Evolutionary conservation across 2,329 filamentous ascomycete genomes (phyloP).

Genomic region (Stachybotrys echinatus): DNA sequence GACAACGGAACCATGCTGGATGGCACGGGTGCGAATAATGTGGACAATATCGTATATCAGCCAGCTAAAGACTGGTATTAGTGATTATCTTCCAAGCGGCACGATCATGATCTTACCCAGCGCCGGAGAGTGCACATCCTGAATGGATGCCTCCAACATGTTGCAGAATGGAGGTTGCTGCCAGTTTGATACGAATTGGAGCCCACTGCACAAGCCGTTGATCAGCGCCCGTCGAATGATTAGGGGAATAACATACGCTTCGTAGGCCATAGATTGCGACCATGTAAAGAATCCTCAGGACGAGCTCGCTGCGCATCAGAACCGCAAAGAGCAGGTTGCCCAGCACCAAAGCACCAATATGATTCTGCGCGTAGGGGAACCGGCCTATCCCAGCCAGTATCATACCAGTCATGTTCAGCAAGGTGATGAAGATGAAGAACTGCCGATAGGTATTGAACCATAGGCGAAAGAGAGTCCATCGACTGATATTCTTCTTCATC

Average conservation of each 20-base stretch:
- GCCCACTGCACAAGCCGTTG: conserved; percentile 27
- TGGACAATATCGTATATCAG: conserved; percentile 32
- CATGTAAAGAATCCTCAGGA: conserved; percentile 28
- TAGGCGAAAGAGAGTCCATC: conserved; percentile 27
- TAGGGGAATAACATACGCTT: conserved; percentile 17
- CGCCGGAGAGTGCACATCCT: conserved; percentile 32
- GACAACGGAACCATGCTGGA: conserved; percentile 27
- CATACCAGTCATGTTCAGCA: conserved; percentile 29
- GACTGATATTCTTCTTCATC: conserved; percentile 18
- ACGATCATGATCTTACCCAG: conserved; percentile 20
- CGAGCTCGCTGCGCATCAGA: conserved; percentile 33
- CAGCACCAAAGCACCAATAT: conserved; percentile 31
- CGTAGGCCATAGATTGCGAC: conserved; percentile 30
- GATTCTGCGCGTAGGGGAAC: conserved; percentile 30
- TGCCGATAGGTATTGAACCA: conserved; percentile 36
- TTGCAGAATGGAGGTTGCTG: conserved; percentile 29
- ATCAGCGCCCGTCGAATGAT: background rate
- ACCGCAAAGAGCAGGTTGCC: conserved; percentile 33
- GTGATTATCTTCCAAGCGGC: conserved; percentile 4
- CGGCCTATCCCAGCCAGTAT: conserved; percentile 22
- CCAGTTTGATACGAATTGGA: conserved; percentile 27
- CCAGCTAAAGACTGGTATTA: conserved; percentile 21
- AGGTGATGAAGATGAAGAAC: conserved; percentile 31
- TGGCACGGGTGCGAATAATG: conserved; percentile 22
- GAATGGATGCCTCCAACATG: conserved; percentile 37